Conservation (phyloP, 164 flowering plant species). For the Sedum album region DNA sequence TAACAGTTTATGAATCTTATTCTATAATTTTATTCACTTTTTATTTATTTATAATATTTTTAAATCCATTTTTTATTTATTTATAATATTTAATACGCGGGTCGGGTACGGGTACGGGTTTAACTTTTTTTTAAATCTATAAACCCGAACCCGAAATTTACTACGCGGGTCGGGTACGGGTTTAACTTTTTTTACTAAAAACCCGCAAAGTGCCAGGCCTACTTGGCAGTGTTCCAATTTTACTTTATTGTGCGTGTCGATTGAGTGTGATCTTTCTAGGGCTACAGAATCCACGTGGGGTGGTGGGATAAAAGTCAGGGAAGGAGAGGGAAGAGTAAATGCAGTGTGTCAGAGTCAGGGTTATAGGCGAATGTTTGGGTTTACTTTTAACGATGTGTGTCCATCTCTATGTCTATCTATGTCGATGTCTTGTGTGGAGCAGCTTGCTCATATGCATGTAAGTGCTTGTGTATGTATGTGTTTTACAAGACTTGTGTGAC, state of each 20-base stretch:
- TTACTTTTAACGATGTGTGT: constrained; percentile 3
- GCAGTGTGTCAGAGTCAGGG: background rate
- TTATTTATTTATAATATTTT: too few species aligned
- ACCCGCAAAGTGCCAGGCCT: too few species aligned
- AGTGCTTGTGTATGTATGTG: background rate
- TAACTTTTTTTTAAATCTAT: too few species aligned
- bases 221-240: background rate
- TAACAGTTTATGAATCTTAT: too few species aligned
- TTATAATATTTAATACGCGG: too few species aligned
- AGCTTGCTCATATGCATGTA: background rate
- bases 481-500: background rate
- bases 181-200: too few species aligned
- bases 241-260: background rate
- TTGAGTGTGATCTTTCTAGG: background rate
- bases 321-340: background rate
- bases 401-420: background rate
- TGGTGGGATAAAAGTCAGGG: constrained; percentile 6
- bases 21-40: too few species aligned
- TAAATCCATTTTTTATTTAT: too few species aligned
- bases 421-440: constrained; percentile 6
- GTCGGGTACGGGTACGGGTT: too few species aligned
- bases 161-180: too few species aligned
- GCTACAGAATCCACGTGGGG: constrained; percentile 4
- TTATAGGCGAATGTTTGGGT: constrained; percentile 9
- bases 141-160: too few species aligned